phyloP scores from a whole-genome alignment of 768 basidiomycete genomes.

The Podaxis sp. region DNA sequence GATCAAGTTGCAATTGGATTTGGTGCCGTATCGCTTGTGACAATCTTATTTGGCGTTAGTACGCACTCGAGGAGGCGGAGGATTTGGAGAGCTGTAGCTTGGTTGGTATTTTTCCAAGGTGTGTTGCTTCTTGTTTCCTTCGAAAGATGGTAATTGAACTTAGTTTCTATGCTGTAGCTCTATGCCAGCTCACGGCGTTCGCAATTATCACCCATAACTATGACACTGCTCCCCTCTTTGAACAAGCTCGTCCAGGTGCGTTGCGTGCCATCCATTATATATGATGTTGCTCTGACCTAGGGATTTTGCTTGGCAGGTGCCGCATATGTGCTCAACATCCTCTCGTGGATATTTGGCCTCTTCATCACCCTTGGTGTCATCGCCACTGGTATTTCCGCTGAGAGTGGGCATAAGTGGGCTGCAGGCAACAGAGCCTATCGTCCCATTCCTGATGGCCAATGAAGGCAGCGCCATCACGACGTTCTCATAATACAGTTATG shows the following conservation, averaged over 20 bases:
- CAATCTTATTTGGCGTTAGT: constrained; percentile 66
- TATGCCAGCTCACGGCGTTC: constrained; percentile 61
- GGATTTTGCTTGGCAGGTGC: constrained; percentile 37
- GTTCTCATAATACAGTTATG: background rate
- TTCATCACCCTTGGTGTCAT: constrained; percentile 53
- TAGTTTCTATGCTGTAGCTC: constrained; percentile 33
- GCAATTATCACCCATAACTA: constrained; percentile 63
- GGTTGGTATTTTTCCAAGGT: constrained; percentile 64
- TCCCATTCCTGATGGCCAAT: constrained; percentile 27
- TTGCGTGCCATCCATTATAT: background rate
- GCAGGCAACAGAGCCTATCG: constrained; percentile 72
- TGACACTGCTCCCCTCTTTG: constrained; percentile 47
- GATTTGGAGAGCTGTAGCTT: constrained; percentile 74
- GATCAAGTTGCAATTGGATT: constrained; percentile 66
- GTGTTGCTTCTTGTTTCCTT: constrained; percentile 14
- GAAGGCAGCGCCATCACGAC: background rate
- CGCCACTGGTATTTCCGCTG: constrained; percentile 60
- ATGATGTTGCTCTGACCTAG: background rate
- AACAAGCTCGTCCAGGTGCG: constrained; percentile 60
- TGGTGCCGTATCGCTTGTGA: constrained; percentile 51
- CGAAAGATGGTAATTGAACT: background rate
- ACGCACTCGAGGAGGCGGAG: constrained; percentile 72
- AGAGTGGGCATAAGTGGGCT: constrained; percentile 67
- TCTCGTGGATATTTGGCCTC: constrained; percentile 62
- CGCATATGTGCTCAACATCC: constrained; percentile 55